Base-by-base conservation (phyloP, 2,329 filamentous ascomycete genomes). In the Botrytis squamosa region DNA sequence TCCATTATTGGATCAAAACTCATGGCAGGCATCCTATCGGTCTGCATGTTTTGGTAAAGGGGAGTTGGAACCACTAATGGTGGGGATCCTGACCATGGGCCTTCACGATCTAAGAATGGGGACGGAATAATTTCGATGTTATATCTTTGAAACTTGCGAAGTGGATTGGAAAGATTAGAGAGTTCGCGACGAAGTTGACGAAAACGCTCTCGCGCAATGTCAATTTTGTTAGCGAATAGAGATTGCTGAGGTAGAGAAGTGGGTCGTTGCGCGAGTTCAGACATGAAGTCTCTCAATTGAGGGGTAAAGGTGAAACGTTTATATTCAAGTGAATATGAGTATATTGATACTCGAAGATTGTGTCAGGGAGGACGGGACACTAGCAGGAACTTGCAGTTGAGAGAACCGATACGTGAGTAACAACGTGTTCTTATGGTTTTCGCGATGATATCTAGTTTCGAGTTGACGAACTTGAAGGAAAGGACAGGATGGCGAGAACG, bases 1-100 rank as follows among this genome's bases (percentile, higher is more conserved):
- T 81, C 80, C 79, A 80, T 79, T 49, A 74, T 72, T 40, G 68
- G 70, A 55, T 49, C 72, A 7, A 74, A 74, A 40, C 46, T 66
- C 46, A 67, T 55, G 14, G 29, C 44, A 64, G 57, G 38, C n/a
- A 44, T 68, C 36, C 36, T 67, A 25, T 42, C 40, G 22, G 33
- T 60, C 42, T 68, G 29, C 10, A 57, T 66, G n/a, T 33, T 62
- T 33, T 65, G 67, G 20, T 73, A 59, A 33, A 69, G 29, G n/a
- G 62, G 29, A 36, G 52, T 67, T 20, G 59, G 29, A 3, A 22
- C 55, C 49, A 40, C 62, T 29, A 52, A 60, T 40, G 71, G 71
- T 29, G 52, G 33, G 20, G 38, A 40, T 38, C 20, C 59, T 55
- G 74, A 72, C 70, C 74, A 76, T 40, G 71, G 64, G 36, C 70